These are phyloP conservation scores for Luffa acutangula DNA, from an alignment of 306 rosid genomes.

Conservation along the genomic window DNA sequence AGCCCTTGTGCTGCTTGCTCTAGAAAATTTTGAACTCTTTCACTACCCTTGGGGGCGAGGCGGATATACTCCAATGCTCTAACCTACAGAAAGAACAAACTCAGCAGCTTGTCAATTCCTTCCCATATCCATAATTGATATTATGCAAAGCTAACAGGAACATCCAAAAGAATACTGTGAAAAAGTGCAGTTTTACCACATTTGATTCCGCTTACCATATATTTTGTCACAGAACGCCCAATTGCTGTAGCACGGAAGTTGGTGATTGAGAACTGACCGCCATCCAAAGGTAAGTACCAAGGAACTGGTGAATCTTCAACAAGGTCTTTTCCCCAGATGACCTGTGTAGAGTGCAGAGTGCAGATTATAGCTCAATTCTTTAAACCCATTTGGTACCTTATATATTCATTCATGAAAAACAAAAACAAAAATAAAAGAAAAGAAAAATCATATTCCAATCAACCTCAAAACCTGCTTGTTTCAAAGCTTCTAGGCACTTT, in stretches of 20 bases:
- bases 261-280: conserved; percentile 63
- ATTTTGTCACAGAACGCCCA: conserved; percentile 70
- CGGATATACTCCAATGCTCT: conserved; percentile 55
- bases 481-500: conserved; percentile 77
- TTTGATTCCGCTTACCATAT: conserved; percentile 39
- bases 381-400: conserved; percentile 1
- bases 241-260: conserved; percentile 76
- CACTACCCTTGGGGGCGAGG: conserved; percentile 88
- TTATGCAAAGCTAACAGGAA: neutral
- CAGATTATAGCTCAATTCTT: neutral
- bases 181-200: neutral
- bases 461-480: conserved; percentile 96
- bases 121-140: neutral
- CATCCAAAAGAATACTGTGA: neutral
- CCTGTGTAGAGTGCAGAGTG: conserved; percentile 24
- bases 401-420: neutral
- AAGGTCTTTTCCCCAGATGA: conserved; percentile 80
- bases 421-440: neutral
- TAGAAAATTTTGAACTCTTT: conserved; percentile 74
- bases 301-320: conserved; percentile 55
- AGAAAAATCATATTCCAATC: conserved; percentile 1
- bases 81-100: conserved; percentile 35
- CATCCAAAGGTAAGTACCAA: conserved; percentile 93
- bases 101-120: neutral
- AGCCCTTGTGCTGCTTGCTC: conserved; percentile 91